Evolutionary conservation across 148 eudicot species (phyloP), one percentile per base, ranked within the genome.

Genomic region (Heliamphora exappendiculata): DNA sequence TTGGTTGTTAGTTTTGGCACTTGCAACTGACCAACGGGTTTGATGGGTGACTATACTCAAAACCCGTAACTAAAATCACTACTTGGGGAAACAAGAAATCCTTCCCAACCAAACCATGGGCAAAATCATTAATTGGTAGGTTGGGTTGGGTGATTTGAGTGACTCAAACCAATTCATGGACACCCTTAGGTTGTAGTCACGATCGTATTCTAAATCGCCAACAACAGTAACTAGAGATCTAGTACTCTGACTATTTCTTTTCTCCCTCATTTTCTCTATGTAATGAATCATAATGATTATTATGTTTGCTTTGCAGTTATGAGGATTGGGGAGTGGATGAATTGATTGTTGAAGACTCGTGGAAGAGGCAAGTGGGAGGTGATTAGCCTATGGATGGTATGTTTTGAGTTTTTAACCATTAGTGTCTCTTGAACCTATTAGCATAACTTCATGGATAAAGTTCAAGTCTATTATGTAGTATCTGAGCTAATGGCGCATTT

Each of bases 271-370:
- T 33, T 22, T 28, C 16, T 45, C 20, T 68, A 5, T 44, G 2
- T 45, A 26, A 29, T 8, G 55, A 24, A 68, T 28, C 4, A 24
- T 50, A 24, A 22, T 44, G 9, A 6, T 39, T 34, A n/a, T n/a
- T 13, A 36, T 7, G 47, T 19, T 49, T 34, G 10, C 9, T n/a
- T 37, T 82, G 75, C 86, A 95, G 99, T 75, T 93, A 84, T 59
- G 99, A 95, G 87, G 99, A 95, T 67, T 93, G 99, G 98, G 99
- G 99, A 22, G 99, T 96, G 19, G 95, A 96, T 75, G 99, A 96
- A 79, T 81, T 96, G 80, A 91, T 93, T 60, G 95, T 96, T 44
- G 99, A 96, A 78, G 98, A 95, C 79, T 88, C 98, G 0, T 92
- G 98, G 97, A 95, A 93, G 86, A 91, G 97, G 80, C 99, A 93